Base-by-base conservation (phyloP, 2,329 filamentous ascomycete genomes). In the Trichoderma sp. region DNA sequence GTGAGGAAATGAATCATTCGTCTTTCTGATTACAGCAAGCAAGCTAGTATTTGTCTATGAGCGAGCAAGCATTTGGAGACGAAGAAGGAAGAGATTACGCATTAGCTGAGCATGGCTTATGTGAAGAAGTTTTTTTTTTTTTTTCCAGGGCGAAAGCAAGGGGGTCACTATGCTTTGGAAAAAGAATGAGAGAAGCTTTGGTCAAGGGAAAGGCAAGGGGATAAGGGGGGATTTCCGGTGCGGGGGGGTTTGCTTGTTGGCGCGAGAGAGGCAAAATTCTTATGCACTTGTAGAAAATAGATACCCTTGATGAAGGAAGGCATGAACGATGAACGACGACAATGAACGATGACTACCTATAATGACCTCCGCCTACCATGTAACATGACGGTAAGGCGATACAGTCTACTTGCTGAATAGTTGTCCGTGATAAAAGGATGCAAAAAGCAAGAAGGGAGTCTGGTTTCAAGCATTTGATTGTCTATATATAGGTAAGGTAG, bases 231-330 rank as follows among this genome's bases (percentile, higher is more conserved):
- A 9, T 30, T 30, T 34, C 3, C 30, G 60, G 44, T 56, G 21
- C 19, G 28, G 45, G 45, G 56, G 62, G 14, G 10, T 14, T 47
- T 64, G 62, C 58, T 65, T 58, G 63, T 64, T 57, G 65, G 64
- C 64, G 67, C 58, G 55, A 65, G 67, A 68, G 68, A 50, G 58
- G 47, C 47, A 52, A 39, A 39, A 5, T 14, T 52, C 10, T 24
- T 28, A 63, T 54, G 41, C 39, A 52, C 54, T 63, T 76, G 75
- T 77, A 78, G 72, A 79, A 79, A 70, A 39, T 78, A 79, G 77
- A 79, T 79, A 79, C 78, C 78, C 78, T 72, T 72, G 73, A 64
- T 67, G 68, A 68, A 14, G 9, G 30, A n/a, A n/a, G n/a, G n/a
- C n/a, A 34, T 10, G 30, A 10, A 28, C 26, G 26, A 28, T 10